Conservation (phyloP, 148 eudicot species). For the Gaultheria prostrata region DNA sequence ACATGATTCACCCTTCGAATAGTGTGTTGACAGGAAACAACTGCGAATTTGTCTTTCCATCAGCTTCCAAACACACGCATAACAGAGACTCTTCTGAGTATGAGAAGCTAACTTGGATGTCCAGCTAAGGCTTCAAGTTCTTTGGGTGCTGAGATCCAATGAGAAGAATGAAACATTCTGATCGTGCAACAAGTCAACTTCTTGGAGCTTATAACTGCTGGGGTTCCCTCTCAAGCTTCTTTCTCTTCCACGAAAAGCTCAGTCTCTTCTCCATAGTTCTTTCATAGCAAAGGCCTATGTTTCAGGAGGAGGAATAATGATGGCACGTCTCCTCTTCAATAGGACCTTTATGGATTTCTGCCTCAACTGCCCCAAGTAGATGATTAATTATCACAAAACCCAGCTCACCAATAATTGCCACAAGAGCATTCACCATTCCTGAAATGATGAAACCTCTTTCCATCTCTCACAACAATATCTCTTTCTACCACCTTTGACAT, state of each 20-base stretch:
- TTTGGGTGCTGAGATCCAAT: background rate
- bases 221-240: conserved; percentile 3
- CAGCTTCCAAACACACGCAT: background rate
- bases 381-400: background rate
- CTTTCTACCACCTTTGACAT: conserved; percentile 79
- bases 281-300: background rate
- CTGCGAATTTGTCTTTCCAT: background rate
- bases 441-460: conserved; percentile 91
- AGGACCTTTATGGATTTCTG: background rate
- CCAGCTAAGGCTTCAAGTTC: background rate
- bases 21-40: background rate
- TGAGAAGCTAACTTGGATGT: conserved; percentile 8
- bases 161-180: background rate
- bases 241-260: background rate
- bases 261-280: background rate
- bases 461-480: conserved; percentile 86
- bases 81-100: background rate
- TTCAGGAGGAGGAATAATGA: background rate
- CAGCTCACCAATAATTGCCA: conserved; percentile 79
- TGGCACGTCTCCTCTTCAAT: background rate
- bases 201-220: background rate
- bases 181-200: background rate
- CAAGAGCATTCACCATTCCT: conserved; percentile 86
- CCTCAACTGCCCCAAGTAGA: background rate
- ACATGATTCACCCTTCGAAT: background rate